Evolutionary conservation across 2,329 filamentous ascomycete genomes (phyloP).

Genomic region (Fulvia fulva): DNA sequence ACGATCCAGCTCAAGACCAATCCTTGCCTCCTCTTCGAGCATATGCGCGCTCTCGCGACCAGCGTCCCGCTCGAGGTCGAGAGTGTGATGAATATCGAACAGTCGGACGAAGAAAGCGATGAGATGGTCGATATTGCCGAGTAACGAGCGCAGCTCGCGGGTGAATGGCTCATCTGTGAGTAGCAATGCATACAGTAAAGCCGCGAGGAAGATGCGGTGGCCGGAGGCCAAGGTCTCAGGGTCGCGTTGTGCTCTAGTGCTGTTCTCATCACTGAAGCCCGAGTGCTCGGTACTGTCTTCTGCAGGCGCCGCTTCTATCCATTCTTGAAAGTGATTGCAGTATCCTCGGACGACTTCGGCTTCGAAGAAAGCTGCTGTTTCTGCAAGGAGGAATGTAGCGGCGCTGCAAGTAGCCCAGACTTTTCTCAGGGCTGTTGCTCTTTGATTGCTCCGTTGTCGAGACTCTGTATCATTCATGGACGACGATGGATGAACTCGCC

Average conservation of each 20-base stretch:
- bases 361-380: constrained; percentile 84
- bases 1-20: constrained; percentile 60
- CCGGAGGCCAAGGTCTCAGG: constrained; percentile 79
- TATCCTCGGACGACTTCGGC: constrained; percentile 79
- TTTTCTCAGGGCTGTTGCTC: constrained; percentile 67
- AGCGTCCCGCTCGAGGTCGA: constrained; percentile 78
- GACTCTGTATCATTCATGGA: constrained; percentile 55
- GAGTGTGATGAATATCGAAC: constrained; percentile 68
- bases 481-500: constrained; percentile 62
- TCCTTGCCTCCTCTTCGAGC: constrained; percentile 65
- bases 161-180: constrained; percentile 63
- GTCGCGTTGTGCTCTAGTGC: constrained; percentile 55
- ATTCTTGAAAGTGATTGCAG: constrained; percentile 74
- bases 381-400: constrained; percentile 82
- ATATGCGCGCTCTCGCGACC: constrained; percentile 59
- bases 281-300: constrained; percentile 2
- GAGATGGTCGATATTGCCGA: constrained; percentile 75
- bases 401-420: constrained; percentile 89
- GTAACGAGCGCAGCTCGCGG: constrained; percentile 60
- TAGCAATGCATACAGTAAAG: constrained; percentile 63
- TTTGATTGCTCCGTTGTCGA: constrained; percentile 59
- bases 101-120: constrained; percentile 72
- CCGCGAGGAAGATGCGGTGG: constrained; percentile 70
- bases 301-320: constrained; percentile 43
- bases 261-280: neutral